Base-by-base conservation (phyloP, 106 monocot species). In the Ottelia alismoides region DNA sequence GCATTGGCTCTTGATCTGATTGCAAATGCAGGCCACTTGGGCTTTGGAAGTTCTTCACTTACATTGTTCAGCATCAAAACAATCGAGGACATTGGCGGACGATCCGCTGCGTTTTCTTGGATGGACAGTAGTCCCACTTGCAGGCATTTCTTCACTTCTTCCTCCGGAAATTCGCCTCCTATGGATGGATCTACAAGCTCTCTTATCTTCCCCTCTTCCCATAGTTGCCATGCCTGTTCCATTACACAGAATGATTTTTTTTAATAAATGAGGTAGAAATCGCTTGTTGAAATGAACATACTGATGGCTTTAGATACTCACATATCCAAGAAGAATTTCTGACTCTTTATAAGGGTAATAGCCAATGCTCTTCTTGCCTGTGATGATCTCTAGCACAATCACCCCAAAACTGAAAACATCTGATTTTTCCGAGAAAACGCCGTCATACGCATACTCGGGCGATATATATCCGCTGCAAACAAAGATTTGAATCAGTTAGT, bases 191-290 rank as follows among this genome's bases (percentile, higher is more conserved):
- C 68, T 4, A 75, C 46, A 14, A 75, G 64, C 22, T 75, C 70
- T 18, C 55, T 3, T 23, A 25, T 22, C 19, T 60, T 64, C 30
- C 61, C 57, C 54, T 70, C 75, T 30, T 70, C 48, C 75, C 75
- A 75, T 28, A 75, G 20, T 22, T 65, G 65, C 68, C 77, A 72
- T 43, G 63, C 77, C 77, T 74, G 51, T 27, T 28, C 20, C 21
- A 23, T 25, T n/a, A 2, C 21, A 54, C 19, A 19, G n/a, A 17
- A 25, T 9, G 12, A 11, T n/a, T 30, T 2, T 30, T 17, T 2
- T 31, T n/a, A 2, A 56, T n/a, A 12, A 25, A 53, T 23, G 24
- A 26, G 18, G 27, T 26, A 53, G 16, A 18, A 10, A 7, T 10
- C 7, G 12, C 7, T 49, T 51, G 53, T 53, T 9, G 0, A 53